These are phyloP conservation scores for Alisma plantagoaquatica DNA, from an alignment of 106 monocot genomes.

Conservation along the genomic window DNA sequence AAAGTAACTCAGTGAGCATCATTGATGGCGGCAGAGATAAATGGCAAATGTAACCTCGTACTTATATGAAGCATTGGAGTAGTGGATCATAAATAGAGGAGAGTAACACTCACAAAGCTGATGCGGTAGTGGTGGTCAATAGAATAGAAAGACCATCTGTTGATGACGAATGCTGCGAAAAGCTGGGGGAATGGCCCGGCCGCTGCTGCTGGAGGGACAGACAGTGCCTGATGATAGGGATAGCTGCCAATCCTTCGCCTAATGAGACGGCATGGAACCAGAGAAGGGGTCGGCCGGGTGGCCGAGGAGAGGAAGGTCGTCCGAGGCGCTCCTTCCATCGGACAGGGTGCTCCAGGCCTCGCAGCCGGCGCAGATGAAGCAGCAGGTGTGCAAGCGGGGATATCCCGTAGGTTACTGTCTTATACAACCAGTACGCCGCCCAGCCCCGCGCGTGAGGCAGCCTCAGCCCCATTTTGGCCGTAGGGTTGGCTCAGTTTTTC, in stretches of 20 bases:
- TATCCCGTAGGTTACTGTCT: slow-evolving; percentile 26
- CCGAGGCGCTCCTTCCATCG: slow-evolving; percentile 82
- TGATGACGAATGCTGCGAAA: slow-evolving; percentile 1
- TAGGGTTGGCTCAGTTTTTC: too few relatives aligned
- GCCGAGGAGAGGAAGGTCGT: slow-evolving; percentile 49
- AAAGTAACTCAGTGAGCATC: too few relatives aligned
- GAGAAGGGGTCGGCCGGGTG: slow-evolving; percentile 43
- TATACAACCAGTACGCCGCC: slow-evolving; percentile 46
- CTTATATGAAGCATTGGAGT: too few relatives aligned
- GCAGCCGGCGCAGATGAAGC: slow-evolving; percentile 42
- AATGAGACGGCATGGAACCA: slow-evolving; percentile 99
- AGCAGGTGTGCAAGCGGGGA: slow-evolving; percentile 36
- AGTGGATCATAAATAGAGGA: too few relatives aligned
- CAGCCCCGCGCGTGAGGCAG: slow-evolving; percentile 8
- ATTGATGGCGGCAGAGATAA: too few relatives aligned
- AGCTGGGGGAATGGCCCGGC: too few relatives aligned
- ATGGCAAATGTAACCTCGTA: too few relatives aligned
- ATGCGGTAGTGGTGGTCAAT: slow-evolving; percentile 77
- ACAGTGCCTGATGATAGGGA: slow-evolving; percentile 73
- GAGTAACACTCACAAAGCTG: slow-evolving; percentile 97
- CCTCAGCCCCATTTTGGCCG: not conserved
- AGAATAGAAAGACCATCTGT: slow-evolving; percentile 19
- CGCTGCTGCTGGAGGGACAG: slow-evolving; percentile 14
- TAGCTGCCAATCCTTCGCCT: slow-evolving; percentile 81
- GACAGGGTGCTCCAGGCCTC: slow-evolving; percentile 58